Evolutionary conservation across 2,329 filamentous ascomycete genomes (phyloP).

Genomic region (Penicillium sp.): DNA sequence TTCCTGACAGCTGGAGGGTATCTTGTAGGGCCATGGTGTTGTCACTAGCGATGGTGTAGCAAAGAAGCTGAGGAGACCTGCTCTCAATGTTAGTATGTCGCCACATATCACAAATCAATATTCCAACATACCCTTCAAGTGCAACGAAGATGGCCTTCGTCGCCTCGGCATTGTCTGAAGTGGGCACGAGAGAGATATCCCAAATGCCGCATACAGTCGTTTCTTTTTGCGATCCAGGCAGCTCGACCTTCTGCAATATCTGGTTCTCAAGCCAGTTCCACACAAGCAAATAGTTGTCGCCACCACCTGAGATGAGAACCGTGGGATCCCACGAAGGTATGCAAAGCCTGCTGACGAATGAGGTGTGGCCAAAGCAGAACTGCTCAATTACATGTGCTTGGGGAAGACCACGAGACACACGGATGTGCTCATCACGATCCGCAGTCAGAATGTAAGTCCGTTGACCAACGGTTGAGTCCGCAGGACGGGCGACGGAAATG

Average conservation of each 20-base stretch:
- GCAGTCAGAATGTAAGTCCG: conserved; percentile 62
- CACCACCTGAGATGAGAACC: conserved; percentile 79
- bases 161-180: conserved; percentile 8
- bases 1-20: conserved; percentile 59
- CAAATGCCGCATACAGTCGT: conserved; percentile 53
- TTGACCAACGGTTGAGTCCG: conserved; percentile 46
- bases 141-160: conserved; percentile 47
- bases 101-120: neutral
- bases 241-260: conserved; percentile 31
- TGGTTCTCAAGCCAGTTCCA: conserved; percentile 69
- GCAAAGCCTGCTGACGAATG: conserved; percentile 77
- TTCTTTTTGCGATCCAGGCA: conserved; percentile 27
- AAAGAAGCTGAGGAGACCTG: conserved; percentile 64
- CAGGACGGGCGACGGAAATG: conserved; percentile 49
- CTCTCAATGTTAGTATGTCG: conserved; percentile 42
- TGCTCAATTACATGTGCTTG: conserved; percentile 85
- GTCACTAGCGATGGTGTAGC: conserved; percentile 54
- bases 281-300: conserved; percentile 70
- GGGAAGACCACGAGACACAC: conserved; percentile 73
- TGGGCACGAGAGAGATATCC: conserved; percentile 32
- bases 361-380: conserved; percentile 82
- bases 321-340: conserved; percentile 55
- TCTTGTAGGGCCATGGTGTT: conserved; percentile 50
- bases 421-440: conserved; percentile 78
- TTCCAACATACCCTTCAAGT: conserved; percentile 54